phyloP scores from a whole-genome alignment of 2,329 filamentous ascomycete species.

The Gyromitra esculenta region DNA sequence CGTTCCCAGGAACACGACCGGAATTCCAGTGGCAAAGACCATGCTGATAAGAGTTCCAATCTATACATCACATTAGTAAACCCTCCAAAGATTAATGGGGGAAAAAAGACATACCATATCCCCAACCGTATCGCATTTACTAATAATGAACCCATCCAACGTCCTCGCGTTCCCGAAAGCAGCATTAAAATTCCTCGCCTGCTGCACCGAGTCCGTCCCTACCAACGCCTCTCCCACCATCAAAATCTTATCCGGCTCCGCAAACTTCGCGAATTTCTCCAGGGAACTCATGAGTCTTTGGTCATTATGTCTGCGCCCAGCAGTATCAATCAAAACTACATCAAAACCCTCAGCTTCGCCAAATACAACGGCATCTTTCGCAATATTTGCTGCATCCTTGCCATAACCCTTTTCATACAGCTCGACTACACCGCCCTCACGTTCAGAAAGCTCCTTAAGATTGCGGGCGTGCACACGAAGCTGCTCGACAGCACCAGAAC shows the following conservation, averaged over 20 bases:
- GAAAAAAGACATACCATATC: conserved; percentile 76
- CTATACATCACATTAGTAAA: conserved; percentile 34
- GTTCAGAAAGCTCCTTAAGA: conserved; percentile 83
- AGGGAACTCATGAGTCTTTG: conserved; percentile 93
- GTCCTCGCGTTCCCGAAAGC: conserved; percentile 83
- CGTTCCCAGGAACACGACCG: conserved; percentile 85
- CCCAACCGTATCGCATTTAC: conserved; percentile 98
- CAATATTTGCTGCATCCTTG: conserved; percentile 94
- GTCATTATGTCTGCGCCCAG: conserved; percentile 93
- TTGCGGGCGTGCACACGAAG: conserved; percentile 94
- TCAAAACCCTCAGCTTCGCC: conserved; percentile 81
- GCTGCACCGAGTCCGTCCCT: conserved; percentile 92
- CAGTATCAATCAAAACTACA: conserved; percentile 96
- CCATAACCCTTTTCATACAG: conserved; percentile 98
- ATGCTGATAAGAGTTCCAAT: conserved; percentile 86
- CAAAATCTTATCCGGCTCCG: conserved; percentile 95
- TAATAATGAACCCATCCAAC: conserved; percentile 97
- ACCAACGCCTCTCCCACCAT: conserved; percentile 96
- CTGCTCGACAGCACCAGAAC: conserved; percentile 96
- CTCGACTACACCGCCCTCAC: conserved; percentile 86
- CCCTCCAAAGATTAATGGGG: not conserved
- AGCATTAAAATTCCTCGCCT: conserved; percentile 94
- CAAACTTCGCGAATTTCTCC: conserved; percentile 97
- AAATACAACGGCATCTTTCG: conserved; percentile 88
- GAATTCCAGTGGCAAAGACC: conserved; percentile 96